Percentiles rank a stretch among this genome's conserved stretches.
Conservation (phyloP, 2,329 filamentous ascomycete species). For the Penicillium nordicum region DNA sequence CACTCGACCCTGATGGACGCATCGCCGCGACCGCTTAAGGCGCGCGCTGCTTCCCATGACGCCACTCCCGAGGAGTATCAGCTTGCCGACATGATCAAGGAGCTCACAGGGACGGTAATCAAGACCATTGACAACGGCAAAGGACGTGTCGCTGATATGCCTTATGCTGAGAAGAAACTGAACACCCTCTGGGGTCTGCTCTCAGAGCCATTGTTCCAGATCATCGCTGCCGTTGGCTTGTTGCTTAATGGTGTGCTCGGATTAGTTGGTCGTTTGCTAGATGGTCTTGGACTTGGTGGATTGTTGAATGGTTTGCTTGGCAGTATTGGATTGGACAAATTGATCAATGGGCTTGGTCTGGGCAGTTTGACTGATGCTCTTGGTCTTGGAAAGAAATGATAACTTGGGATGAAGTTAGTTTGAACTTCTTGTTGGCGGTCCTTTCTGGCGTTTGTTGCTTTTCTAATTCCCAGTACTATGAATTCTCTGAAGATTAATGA, state of each 20-base stretch:
- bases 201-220: conserved; percentile 81
- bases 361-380: conserved; percentile 42
- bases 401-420: not conserved
- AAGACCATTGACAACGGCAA: conserved; percentile 83
- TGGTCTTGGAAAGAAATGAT: conserved; percentile 51
- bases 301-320: conserved; percentile 74
- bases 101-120: conserved; percentile 74
- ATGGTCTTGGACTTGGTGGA: conserved; percentile 76
- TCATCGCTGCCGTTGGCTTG: conserved; percentile 82
- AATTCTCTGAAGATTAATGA: not conserved
- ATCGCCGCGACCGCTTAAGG: conserved; percentile 81
- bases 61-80: conserved; percentile 79
- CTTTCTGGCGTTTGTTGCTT: not conserved
- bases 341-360: conserved; percentile 53
- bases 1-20: conserved; percentile 81
- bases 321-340: conserved; percentile 62
- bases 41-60: conserved; percentile 69
- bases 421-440: not conserved
- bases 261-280: conserved; percentile 75
- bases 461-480: not conserved
- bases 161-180: conserved; percentile 89
- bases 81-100: conserved; percentile 80
- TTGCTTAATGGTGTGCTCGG: conserved; percentile 78
- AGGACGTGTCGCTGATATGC: conserved; percentile 86
- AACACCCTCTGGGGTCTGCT: conserved; percentile 80